phyloP scores from a whole-genome alignment of 768 basidiomycete species.

The Tubosaeta brunneosetosa region DNA sequence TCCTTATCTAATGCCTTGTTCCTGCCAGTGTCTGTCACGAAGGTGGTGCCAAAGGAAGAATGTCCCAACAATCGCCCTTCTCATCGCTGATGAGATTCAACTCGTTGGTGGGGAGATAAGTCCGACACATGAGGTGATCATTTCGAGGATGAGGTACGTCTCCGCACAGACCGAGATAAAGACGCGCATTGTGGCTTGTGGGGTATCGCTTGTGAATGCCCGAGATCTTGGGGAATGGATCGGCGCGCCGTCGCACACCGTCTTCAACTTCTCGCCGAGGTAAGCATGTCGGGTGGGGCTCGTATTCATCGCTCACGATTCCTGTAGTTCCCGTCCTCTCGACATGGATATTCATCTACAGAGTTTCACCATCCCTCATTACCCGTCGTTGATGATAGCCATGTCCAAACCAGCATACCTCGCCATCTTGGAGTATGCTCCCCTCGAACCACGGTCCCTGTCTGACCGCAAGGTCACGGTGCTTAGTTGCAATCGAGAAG shows the following conservation, averaged over 20 bases:
- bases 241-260: slow-evolving; percentile 86
- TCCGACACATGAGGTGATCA: slow-evolving; percentile 73
- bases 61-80: slow-evolving; percentile 85
- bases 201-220: slow-evolving; percentile 93
- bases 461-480: no score
- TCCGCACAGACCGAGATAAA: slow-evolving; percentile 89
- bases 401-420: slow-evolving; percentile 99
- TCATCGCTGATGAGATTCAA: slow-evolving; percentile 95
- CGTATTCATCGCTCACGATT: slow-evolving; percentile 9
- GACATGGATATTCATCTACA: slow-evolving; percentile 98
- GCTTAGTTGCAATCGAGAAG: no score
- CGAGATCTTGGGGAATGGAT: slow-evolving; percentile 98
- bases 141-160: slow-evolving; percentile 95
- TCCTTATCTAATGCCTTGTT: not conserved
- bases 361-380: slow-evolving; percentile 94
- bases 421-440: slow-evolving; percentile 83
- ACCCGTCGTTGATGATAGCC: slow-evolving; percentile 96
- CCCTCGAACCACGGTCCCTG: slow-evolving; percentile 13
- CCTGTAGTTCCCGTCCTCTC: slow-evolving; percentile 78
- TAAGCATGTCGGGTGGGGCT: slow-evolving; percentile 26
- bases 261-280: slow-evolving; percentile 98
- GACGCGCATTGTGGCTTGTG: slow-evolving; percentile 92
- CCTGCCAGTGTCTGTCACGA: slow-evolving; percentile 75
- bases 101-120: slow-evolving; percentile 93
- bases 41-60: slow-evolving; percentile 97